phyloP scores from a whole-genome alignment of 1,139 yeast species.

The Candida gigantensis region DNA sequence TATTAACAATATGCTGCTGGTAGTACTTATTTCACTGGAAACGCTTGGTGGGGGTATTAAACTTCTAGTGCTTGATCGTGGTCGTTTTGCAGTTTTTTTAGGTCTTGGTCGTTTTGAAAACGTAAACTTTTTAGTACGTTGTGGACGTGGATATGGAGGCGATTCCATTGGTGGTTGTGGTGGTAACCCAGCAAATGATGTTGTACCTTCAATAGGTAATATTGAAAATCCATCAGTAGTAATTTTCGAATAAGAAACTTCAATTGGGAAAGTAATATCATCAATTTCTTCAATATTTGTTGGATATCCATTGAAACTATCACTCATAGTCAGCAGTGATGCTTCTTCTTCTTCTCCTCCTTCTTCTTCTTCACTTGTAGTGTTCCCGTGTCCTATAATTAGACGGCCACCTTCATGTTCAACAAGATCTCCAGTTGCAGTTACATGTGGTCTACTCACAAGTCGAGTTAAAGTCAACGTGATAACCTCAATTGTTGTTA shows the following conservation, averaged over 20 bases:
- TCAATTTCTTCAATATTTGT: constrained; percentile 3
- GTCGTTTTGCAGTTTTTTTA: no score
- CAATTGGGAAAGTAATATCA: constrained; percentile 3
- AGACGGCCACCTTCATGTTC: constrained; percentile 7
- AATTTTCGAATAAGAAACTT: not conserved
- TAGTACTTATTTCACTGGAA: no score
- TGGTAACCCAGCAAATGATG: not conserved
- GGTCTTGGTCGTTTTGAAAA: no score
- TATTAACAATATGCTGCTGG: no score
- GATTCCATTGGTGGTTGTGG: not conserved
- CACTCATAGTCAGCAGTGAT: not conserved
- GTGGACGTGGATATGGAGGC: no score
- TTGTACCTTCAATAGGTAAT: constrained; percentile 6
- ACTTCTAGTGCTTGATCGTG: no score
- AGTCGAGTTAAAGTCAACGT: not conserved
- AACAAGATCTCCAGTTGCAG: not conserved
- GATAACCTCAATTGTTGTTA: not conserved
- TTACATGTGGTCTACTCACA: not conserved
- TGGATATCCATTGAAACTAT: not conserved
- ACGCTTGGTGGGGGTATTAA: no score
- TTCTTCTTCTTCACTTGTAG: no score
- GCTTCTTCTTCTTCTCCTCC: no score
- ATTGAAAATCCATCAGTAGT: constrained; percentile 3
- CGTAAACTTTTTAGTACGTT: no score
- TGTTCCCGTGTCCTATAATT: constrained; percentile 4